These are phyloP conservation scores for Berberis vulgaris DNA, from an alignment of 164 flowering plant species.

Conservation along the genomic window DNA sequence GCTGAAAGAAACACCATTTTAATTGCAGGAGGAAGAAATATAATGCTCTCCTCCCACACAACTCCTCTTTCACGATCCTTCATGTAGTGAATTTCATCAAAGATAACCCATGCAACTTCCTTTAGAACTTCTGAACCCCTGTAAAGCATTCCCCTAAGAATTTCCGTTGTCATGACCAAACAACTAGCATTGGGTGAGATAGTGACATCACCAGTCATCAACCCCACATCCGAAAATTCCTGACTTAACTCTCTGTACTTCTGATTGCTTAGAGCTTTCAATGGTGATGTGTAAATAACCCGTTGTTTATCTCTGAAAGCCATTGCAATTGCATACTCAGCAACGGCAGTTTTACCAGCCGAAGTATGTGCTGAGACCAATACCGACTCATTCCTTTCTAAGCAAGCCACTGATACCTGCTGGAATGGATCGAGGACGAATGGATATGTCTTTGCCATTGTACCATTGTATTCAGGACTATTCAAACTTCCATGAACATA, in stretches of 20 bases:
- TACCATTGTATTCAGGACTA: constrained; percentile 54
- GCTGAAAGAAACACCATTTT: constrained; percentile 98
- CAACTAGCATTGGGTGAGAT: constrained; percentile 90
- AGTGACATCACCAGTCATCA: constrained; percentile 98
- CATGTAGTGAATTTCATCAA: constrained; percentile 96
- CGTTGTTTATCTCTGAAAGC: constrained; percentile 83
- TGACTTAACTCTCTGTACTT: constrained; percentile 84
- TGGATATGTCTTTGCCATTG: constrained; percentile 64
- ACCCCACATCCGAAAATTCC: constrained; percentile 88
- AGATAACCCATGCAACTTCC: constrained; percentile 97
- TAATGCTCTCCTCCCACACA: constrained; percentile 99
- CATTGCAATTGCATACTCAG: constrained; percentile 97
- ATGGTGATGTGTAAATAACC: constrained; percentile 90
- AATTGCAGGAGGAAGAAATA: constrained; percentile 85
- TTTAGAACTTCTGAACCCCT: constrained; percentile 92
- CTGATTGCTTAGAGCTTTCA: constrained; percentile 94
- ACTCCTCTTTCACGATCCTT: constrained; percentile 97
- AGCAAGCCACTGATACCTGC: constrained; percentile 70
- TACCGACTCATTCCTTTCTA: constrained; percentile 85
- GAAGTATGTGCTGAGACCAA: constrained; percentile 96
- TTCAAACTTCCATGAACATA: constrained; percentile 61
- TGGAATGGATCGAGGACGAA: constrained; percentile 93
- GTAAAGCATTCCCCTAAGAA: constrained; percentile 89
- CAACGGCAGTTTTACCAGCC: constrained; percentile 95
- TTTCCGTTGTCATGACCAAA: constrained; percentile 96